These are phyloP conservation scores for Solioccasus polychromus DNA, from an alignment of 768 basidiomycete species.

Conservation along the genomic window DNA sequence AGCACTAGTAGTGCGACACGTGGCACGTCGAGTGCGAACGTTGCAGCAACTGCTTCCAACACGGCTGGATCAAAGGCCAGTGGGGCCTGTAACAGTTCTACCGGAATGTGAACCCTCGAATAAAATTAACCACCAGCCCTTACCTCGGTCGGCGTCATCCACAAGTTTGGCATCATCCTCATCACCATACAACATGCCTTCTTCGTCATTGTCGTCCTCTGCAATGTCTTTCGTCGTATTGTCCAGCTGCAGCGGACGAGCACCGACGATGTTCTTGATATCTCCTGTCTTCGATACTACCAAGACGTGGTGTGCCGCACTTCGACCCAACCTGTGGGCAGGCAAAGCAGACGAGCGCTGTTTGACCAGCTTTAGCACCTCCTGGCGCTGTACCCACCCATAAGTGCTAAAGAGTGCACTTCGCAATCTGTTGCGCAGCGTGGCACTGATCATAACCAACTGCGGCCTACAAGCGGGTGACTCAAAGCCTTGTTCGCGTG, in stretches of 20 bases:
- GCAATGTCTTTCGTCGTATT: not conserved
- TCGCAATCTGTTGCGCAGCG: slow-evolving; percentile 49
- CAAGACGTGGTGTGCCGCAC: slow-evolving; percentile 52
- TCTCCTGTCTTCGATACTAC: slow-evolving; percentile 53
- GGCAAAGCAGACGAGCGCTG: slow-evolving; percentile 26
- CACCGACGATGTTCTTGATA: slow-evolving; percentile 54
- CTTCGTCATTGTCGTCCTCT: slow-evolving; percentile 5
- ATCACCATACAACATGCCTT: slow-evolving; percentile 24
- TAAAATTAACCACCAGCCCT: not conserved
- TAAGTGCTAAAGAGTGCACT: slow-evolving; percentile 47
- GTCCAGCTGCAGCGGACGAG: slow-evolving; percentile 22
- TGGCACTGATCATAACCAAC: slow-evolving; percentile 69
- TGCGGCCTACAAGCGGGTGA: slow-evolving; percentile 43
- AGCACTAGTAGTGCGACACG: slow-evolving; percentile 65
- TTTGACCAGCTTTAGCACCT: slow-evolving; percentile 30
- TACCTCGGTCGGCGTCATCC: slow-evolving; percentile 23
- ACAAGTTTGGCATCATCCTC: slow-evolving; percentile 19
- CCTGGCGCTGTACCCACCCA: slow-evolving; percentile 53
- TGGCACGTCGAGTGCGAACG: slow-evolving; percentile 73
- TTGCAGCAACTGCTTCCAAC: slow-evolving; percentile 66
- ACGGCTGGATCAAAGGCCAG: slow-evolving; percentile 54
- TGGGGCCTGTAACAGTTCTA: slow-evolving; percentile 45
- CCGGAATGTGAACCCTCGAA: slow-evolving; percentile 6
- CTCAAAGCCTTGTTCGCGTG: slow-evolving; percentile 7
- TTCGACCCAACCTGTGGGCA: slow-evolving; percentile 26